Conservation (phyloP, 2,329 filamentous ascomycete species). For the Microascus cirrosus region DNA sequence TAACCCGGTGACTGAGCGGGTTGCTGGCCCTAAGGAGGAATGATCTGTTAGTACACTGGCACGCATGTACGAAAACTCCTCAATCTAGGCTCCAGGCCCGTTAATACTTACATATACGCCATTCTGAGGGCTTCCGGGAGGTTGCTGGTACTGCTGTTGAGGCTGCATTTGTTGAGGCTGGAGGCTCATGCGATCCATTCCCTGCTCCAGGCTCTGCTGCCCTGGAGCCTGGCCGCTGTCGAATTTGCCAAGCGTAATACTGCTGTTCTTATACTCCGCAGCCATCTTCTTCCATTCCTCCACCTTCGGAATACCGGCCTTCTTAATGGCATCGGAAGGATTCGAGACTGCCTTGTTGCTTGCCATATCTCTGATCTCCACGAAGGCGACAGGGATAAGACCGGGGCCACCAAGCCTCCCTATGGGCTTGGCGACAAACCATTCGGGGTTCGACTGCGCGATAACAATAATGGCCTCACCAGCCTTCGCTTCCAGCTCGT, state of each 20-base stretch:
- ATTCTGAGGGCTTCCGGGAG: constrained; percentile 2
- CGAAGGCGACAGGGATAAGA: constrained; percentile 90
- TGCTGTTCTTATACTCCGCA: constrained; percentile 97
- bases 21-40: constrained; percentile 19
- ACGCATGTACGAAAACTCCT: neutral
- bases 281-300: constrained; percentile 99
- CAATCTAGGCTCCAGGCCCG: neutral
- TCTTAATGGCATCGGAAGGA: constrained; percentile 72
- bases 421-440: constrained; percentile 99
- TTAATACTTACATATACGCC: constrained; percentile 2
- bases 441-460: constrained; percentile 95
- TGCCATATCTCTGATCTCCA: constrained; percentile 91
- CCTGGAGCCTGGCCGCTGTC: constrained; percentile 41
- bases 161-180: constrained; percentile 15
- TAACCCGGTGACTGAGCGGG: constrained; percentile 15
- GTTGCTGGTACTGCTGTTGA: constrained; percentile 1
- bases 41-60: neutral
- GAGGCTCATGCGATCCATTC: constrained; percentile 33
- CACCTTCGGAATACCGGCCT: constrained; percentile 84
- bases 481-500: constrained; percentile 89
- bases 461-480: constrained; percentile 98
- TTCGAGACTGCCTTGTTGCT: constrained; percentile 74
- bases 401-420: constrained; percentile 90
- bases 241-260: constrained; percentile 89
- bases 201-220: constrained; percentile 45